Evolutionary conservation across 2,329 filamentous ascomycete species (phyloP).

Genomic region (Botrytis medusae): DNA sequence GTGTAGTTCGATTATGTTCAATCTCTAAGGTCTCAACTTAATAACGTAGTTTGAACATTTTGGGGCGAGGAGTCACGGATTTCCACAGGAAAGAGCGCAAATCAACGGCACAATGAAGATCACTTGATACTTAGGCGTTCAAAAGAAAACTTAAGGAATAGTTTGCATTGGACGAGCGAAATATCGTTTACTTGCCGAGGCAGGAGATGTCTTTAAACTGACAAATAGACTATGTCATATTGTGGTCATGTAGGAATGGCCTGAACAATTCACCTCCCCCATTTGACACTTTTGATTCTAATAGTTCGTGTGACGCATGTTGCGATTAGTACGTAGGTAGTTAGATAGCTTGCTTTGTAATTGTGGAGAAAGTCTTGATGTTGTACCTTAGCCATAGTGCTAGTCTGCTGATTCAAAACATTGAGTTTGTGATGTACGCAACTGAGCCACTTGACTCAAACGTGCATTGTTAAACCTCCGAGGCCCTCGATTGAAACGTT

Average conservation of each 20-base stretch:
- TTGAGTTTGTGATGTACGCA: background rate
- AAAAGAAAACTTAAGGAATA: background rate
- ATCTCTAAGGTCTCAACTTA: background rate
- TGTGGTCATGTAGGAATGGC: background rate
- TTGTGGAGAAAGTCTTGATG: background rate
- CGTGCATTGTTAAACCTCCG: background rate
- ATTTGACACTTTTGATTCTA: background rate
- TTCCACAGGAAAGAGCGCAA: background rate
- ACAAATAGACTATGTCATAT: slow-evolving; percentile 4
- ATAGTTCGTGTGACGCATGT: background rate
- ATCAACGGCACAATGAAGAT: background rate
- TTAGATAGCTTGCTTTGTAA: background rate
- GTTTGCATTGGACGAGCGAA: background rate
- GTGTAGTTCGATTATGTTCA: background rate
- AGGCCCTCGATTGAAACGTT: background rate
- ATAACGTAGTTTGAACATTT: background rate
- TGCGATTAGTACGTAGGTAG: background rate
- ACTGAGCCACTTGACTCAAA: slow-evolving; percentile 9
- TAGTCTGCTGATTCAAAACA: slow-evolving; percentile 6
- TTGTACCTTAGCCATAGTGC: background rate
- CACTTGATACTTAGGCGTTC: background rate
- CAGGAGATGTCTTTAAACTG: background rate
- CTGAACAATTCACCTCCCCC: background rate
- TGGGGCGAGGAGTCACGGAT: too few relatives aligned
- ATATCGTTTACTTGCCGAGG: background rate